Evolutionary conservation across 495 filamentous ascomycete genomes (phyloP).

Genomic region (Xylaria castorea): DNA sequence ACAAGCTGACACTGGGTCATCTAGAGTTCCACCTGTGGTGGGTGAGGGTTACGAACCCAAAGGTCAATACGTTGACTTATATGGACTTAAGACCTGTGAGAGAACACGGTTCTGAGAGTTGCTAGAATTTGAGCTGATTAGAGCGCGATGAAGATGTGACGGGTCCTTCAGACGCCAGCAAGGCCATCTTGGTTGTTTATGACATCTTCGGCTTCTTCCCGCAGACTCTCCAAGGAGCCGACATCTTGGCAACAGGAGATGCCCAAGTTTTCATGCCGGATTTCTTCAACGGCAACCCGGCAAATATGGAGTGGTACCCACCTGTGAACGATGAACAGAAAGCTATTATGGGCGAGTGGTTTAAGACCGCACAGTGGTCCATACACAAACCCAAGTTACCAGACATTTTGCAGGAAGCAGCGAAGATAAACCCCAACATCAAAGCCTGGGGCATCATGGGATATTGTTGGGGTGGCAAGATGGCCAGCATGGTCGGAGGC

Average conservation of each 20-base stretch:
- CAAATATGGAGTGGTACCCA: constrained; percentile 34
- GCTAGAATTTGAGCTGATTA: not conserved
- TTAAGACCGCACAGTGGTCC: constrained; percentile 22
- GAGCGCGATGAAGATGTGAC: constrained; percentile 52
- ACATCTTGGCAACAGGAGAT: constrained; percentile 58
- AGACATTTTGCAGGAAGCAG: constrained; percentile 26
- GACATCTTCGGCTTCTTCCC: constrained; percentile 65
- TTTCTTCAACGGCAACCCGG: constrained; percentile 60
- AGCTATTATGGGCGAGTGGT: constrained; percentile 27
- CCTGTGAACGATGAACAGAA: constrained; percentile 31
- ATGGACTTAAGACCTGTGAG: constrained; percentile 68
- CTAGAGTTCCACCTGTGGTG: constrained; percentile 58
- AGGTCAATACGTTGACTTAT: constrained; percentile 65
- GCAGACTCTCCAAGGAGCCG: constrained; percentile 64
- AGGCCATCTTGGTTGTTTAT: constrained; percentile 62
- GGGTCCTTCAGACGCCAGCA: constrained; percentile 56
- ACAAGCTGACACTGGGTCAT: not conserved
- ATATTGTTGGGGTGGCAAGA: constrained; percentile 42
- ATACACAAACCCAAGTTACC: constrained; percentile 28
- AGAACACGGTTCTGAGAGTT: not conserved
- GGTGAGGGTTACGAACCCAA: constrained; percentile 64
- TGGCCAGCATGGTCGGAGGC: constrained; percentile 31
- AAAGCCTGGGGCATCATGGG: constrained; percentile 36
- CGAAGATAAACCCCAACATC: constrained; percentile 31
- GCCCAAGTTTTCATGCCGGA: constrained; percentile 62